Base-by-base conservation (phyloP, 495 filamentous ascomycete genomes). In the Daldinia grandis region DNA sequence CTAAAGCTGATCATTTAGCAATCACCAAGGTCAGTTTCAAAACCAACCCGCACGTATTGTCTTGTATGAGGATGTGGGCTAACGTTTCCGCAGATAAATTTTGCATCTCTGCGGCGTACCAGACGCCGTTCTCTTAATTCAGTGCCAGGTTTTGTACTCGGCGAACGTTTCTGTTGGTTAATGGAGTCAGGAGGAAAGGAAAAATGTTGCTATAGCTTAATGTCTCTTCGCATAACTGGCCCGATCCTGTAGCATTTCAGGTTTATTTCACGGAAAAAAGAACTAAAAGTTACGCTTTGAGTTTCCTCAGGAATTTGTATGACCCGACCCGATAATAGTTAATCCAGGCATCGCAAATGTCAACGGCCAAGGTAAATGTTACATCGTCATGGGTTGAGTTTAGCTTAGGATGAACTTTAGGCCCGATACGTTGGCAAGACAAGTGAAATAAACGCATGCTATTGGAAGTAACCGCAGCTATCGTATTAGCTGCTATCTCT, bases 201-300 rank as follows among this genome's bases (percentile, higher is more conserved):
- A 24, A 47, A 47, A 47, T 47, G 19, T 47, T 47, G 42, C 42
- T 47, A 47, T 47, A 47, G 42, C 42, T 47, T 12, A 24, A 47
- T 24, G 42, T 47, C 42, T 47, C 42, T 47, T 21, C 42, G 42
- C n/a, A 47, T 47, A 47, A 47, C 17, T 47, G 42, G 42, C 42
- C 42, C 42, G 1, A 12, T 47, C 42, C 42, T 47, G 42, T 47
- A 24, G 42, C 42, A 35, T 47, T 47, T 47, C 19, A 47, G 42
- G 17, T 47, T 24, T 47, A 47, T 1, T 19, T 47, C 3, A 24
- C 42, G 19, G 42, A 47, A 21, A 47, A 8, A 47, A 12, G 8
- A 14, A 5, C 5, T n/a, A 15, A 40, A 40, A n/a, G 15, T 5
- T 12, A 47, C 17, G 7, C 14, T 1, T 40, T 10, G 8, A 21